Evolutionary conservation across 192 early-diverging fungal genomes (phyloP), one percentile per base, ranked within the genome.

Genomic region (Linnemannia schmuckeri): DNA sequence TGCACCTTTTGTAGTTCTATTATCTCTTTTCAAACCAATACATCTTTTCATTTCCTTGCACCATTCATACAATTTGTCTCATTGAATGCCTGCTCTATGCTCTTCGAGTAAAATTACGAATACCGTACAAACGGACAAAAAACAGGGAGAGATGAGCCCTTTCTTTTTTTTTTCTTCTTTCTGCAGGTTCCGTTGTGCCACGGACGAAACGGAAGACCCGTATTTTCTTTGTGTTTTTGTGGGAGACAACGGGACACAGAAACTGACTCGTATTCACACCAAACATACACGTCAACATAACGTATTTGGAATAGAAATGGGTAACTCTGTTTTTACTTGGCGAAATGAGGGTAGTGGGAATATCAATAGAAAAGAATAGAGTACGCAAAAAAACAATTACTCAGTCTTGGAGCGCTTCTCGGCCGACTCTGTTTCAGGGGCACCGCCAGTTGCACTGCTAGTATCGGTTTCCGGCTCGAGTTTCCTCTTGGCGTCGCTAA

Each of bases 401-500:
- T 86, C 79, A 2, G 75, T 80, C 79, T 86, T 86, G 74, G 38
- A 18, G 33, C 84, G 83, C 70, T 85, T 85, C 40, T 76, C 83
- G 12, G 68, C 77, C 37, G 66, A 76, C 73, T 86, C 76, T 33
- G n/a, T 46, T 57, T 40, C 52, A 61, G 66, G 12, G 5, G 73
- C 72, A 12, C 15, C 49, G 49, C 49, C 52, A 33, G 77, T 18
- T 15, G 38, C 15, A 37, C 6, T 33, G 46, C 46, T 63, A 72
- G 38, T 18, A 47, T 86, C 55, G 2, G 75, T 33, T 44, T 72
- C 61, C 1, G 40, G 41, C 42, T 80, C 79, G 18, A 80, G 57
- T 55, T 87, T 87, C 18, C 85, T 74, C 72, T 87, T 87, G 38
- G n/a, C 68, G 22, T 87, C 85, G 54, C 85, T 87, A 30, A 40